These are phyloP conservation scores for Flaveria trinervia DNA, from an alignment of 129 eudicot genomes.

Conservation along the genomic window DNA sequence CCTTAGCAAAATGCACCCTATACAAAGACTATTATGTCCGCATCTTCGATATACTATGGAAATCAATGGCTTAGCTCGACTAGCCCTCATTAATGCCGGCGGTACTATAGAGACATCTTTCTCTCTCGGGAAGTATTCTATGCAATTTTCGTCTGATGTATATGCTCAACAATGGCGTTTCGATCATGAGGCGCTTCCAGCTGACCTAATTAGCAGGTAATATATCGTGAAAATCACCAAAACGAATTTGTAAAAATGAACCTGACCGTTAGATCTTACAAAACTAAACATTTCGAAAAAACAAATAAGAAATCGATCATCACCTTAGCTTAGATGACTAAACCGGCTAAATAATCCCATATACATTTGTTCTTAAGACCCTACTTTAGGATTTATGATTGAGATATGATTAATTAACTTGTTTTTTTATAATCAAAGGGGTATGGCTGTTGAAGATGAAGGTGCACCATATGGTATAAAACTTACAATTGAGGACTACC, in stretches of 20 bases:
- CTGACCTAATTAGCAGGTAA: conserved; percentile 64
- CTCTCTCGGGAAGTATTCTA: conserved; percentile 53
- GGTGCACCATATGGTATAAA: conserved; percentile 44
- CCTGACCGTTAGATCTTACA: too few relatives aligned
- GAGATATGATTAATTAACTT: too few relatives aligned
- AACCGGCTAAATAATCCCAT: too few relatives aligned
- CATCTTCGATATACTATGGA: conserved; percentile 84
- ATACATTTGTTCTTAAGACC: too few relatives aligned
- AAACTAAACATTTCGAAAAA: too few relatives aligned
- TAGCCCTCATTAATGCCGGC: conserved; percentile 54
- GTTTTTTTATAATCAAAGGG: conserved; percentile 32
- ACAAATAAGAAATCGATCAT: too few relatives aligned
- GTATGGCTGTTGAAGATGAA: conserved; percentile 54
- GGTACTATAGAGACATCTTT: conserved; percentile 67
- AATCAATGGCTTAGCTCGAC: conserved; percentile 67
- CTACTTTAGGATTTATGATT: too few relatives aligned
- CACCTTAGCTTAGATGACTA: too few relatives aligned
- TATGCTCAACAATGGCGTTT: conserved; percentile 70
- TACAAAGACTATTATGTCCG: conserved; percentile 56
- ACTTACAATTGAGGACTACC: conserved; percentile 48
- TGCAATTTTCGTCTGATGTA: conserved; percentile 60
- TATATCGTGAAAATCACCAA: too few relatives aligned
- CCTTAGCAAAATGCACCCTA: conserved; percentile 74
- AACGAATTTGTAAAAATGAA: too few relatives aligned
- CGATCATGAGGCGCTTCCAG: conserved; percentile 62